Evolutionary conservation across 495 filamentous ascomycete genomes (phyloP), one percentile per base, ranked within the genome.

Genomic region (Lasiosphaeris hirsuta): DNA sequence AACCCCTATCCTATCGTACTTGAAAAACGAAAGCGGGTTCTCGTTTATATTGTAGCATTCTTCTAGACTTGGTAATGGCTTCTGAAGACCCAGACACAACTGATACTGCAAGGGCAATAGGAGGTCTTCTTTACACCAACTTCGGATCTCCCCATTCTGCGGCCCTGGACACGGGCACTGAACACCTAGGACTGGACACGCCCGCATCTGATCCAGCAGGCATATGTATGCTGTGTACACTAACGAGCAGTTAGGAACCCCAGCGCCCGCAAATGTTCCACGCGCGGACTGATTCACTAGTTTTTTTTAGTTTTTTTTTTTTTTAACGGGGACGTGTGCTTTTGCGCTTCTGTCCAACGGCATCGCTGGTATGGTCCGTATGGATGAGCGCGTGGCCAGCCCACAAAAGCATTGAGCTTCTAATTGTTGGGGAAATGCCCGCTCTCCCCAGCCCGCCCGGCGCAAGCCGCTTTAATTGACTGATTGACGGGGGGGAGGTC

Each of bases 321-420:
- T n/a, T 33, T 19, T 33, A 33, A 15, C 33, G 8, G 10, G 46
- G n/a, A 13, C 46, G 23, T 10, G 46, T 23, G 23, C 17, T 34
- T 46, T 18, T 23, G 43, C 43, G 43, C 17, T 46, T 23, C 30
- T 13, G 15, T 46, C 43, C 43, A 46, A 46, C 43, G 43, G 43
- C 43, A 23, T 33, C 33, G 46, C 46, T 4, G 23, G 23, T 30
- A 30, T 30, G 23, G 23, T 30, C 23, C 23, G 33, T 14, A 49
- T 7, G 14, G 46, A 34, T 19, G 44, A 13, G 46, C 23, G 33
- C 46, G 46, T 49, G 46, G 46, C 10, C 50, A 43, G 39, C 13
- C 14, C 13, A 5, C 23, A 30, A 36, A 42, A 44, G 55, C 56
- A 58, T 58, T 58, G 48, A 45, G 48, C 33, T 41, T 37, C 47